These are phyloP conservation scores for Leccinum uliginosum DNA, from an alignment of 768 basidiomycete species.

Conservation along the genomic window DNA sequence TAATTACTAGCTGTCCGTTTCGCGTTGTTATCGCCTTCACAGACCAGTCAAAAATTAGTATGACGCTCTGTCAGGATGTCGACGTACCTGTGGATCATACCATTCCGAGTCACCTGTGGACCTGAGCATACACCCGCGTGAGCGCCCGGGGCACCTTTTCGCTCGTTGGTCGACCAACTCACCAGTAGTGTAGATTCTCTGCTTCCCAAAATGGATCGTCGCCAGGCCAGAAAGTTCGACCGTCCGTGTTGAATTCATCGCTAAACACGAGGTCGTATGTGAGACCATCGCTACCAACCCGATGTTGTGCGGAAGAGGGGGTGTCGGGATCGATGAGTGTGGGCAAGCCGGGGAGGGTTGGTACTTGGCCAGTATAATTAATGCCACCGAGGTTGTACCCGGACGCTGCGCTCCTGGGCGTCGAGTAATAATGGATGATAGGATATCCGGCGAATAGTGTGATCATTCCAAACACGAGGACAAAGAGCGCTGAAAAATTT, in stretches of 20 bases:
- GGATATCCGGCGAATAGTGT: conserved; percentile 88
- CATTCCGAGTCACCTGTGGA: conserved; percentile 79
- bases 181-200: conserved; percentile 82
- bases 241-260: conserved; percentile 77
- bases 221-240: conserved; percentile 69
- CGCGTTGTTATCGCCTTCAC: conserved; percentile 63
- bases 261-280: conserved; percentile 83
- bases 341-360: conserved; percentile 63
- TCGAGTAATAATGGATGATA: conserved; percentile 56
- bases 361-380: conserved; percentile 86
- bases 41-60: not conserved
- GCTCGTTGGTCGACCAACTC: conserved; percentile 5
- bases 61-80: not conserved
- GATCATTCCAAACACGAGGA: conserved; percentile 66
- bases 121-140: conserved; percentile 21
- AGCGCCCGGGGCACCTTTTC: not conserved
- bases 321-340: conserved; percentile 76
- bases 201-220: conserved; percentile 89
- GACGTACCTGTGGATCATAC: conserved; percentile 68
- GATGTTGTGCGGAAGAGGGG: conserved; percentile 49
- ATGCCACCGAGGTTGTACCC: conserved; percentile 84
- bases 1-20: conserved; percentile 77
- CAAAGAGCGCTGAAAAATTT: conserved; percentile 69
- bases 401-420: conserved; percentile 22
- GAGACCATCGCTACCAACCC: conserved; percentile 71